Evolutionary conservation across 1,139 yeast species (phyloP).

Genomic region (Magnusiomyces sp.): DNA sequence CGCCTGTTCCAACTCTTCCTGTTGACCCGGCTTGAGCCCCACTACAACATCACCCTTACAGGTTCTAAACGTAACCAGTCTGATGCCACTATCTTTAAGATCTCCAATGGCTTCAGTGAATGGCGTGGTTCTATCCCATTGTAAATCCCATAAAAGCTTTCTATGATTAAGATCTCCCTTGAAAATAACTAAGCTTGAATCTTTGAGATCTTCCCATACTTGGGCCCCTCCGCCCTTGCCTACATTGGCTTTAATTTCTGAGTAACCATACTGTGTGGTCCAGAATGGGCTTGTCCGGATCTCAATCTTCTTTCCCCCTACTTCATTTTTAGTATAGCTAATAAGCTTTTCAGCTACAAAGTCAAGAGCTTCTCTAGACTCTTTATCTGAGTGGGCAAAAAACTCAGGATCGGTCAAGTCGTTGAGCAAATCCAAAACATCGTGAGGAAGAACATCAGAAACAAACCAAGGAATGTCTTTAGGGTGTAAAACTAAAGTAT

Average conservation of each 20-base stretch:
- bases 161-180: constrained; percentile 96
- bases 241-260: constrained; percentile 50
- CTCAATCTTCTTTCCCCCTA: constrained; percentile 34
- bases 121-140: constrained; percentile 77
- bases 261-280: constrained; percentile 67
- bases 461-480: constrained; percentile 96
- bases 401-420: constrained; percentile 48
- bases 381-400: constrained; percentile 30
- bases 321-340: constrained; percentile 29
- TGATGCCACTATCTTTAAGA: constrained; percentile 51
- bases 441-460: constrained; percentile 85
- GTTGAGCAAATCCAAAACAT: constrained; percentile 50
- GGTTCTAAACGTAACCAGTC: constrained; percentile 71
- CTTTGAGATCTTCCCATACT: constrained; percentile 43
- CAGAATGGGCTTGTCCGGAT: constrained; percentile 69
- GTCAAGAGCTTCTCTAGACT: constrained; percentile 28
- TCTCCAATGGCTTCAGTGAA: constrained; percentile 55
- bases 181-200: constrained; percentile 66
- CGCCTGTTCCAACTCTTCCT: constrained; percentile 61
- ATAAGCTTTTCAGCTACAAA: constrained; percentile 45
- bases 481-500: constrained; percentile 69
- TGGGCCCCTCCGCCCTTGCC: constrained; percentile 50
- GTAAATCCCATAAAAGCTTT: constrained; percentile 82
- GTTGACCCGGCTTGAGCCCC: constrained; percentile 62
- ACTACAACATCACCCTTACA: constrained; percentile 96